Conservation (phyloP, 2,329 filamentous ascomycete species). For the Pyricularia sp. region DNA sequence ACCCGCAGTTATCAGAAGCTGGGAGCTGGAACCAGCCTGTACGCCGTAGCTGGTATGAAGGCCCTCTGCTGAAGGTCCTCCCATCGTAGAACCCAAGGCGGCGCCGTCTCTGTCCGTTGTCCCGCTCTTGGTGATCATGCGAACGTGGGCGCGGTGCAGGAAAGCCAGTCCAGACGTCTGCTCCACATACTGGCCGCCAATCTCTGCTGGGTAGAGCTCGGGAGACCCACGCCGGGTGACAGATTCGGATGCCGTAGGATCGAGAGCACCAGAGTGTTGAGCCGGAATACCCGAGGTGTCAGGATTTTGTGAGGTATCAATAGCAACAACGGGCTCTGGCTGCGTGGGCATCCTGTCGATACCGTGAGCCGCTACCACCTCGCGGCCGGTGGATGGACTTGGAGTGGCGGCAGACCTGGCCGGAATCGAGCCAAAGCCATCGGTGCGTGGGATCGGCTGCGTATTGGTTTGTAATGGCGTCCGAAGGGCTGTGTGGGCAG, state of each 20-base stretch:
- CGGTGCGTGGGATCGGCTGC: too few species aligned
- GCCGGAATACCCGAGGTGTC: not conserved
- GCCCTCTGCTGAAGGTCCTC: constrained; percentile 9
- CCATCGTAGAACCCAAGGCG: constrained; percentile 9
- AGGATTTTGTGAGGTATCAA: not conserved
- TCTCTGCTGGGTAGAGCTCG: constrained; percentile 22
- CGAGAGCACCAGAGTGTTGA: not conserved
- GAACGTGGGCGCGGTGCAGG: constrained; percentile 41
- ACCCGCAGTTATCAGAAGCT: constrained; percentile 18
- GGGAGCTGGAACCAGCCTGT: constrained; percentile 11
- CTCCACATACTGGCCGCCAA: constrained; percentile 46
- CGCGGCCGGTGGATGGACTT: not conserved
- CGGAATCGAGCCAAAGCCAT: not conserved
- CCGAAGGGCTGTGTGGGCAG: not conserved
- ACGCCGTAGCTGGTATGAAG: constrained; percentile 6
- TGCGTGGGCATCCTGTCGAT: constrained; percentile 2
- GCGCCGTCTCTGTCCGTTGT: not conserved
- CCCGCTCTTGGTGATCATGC: constrained; percentile 31
- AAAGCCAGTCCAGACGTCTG: constrained; percentile 46
- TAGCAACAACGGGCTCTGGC: not conserved
- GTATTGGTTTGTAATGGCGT: not conserved
- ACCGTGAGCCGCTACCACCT: not conserved
- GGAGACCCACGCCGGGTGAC: constrained; percentile 16
- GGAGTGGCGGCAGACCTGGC: not conserved
- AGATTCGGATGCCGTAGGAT: constrained; percentile 3